A percentile compares a stretch with the other conserved stretches of the same genome.
Evolutionary conservation across 2,329 filamentous ascomycete genomes (phyloP).

Genomic region (Alternaria triticimaculans): DNA sequence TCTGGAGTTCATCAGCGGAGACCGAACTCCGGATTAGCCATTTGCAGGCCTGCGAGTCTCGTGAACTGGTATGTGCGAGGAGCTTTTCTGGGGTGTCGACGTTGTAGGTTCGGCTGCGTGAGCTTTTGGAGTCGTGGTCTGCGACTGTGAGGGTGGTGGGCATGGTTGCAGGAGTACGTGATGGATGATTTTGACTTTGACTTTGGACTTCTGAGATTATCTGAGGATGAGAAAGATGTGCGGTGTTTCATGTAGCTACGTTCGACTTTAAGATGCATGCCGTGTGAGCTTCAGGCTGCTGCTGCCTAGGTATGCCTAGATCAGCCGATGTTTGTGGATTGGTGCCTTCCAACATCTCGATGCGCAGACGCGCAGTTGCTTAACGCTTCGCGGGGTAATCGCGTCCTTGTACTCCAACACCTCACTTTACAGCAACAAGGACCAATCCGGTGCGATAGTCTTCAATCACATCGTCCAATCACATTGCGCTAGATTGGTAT

Average conservation of each 20-base stretch:
- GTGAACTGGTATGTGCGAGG: background rate
- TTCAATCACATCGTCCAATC: too few relatives aligned
- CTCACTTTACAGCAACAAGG: background rate
- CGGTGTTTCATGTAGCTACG: background rate
- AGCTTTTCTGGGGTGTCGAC: background rate
- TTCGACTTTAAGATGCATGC: background rate
- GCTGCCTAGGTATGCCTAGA: background rate
- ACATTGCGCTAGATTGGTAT: too few relatives aligned
- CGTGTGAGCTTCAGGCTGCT: background rate
- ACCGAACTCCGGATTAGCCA: constrained; percentile 19
- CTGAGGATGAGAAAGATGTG: background rate
- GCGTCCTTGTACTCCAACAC: background rate
- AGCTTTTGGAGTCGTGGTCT: constrained; percentile 3
- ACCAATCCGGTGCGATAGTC: background rate
- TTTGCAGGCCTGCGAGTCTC: background rate
- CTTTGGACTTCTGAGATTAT: background rate
- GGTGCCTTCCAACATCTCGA: background rate
- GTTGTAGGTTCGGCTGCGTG: background rate
- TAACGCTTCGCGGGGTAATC: background rate
- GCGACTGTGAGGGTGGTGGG: constrained; percentile 17
- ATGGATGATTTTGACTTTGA: background rate
- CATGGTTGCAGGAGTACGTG: constrained; percentile 3
- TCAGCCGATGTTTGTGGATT: background rate
- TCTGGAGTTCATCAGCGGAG: background rate
- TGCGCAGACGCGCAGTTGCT: background rate